Conservation (phyloP, 495 filamentous ascomycete genomes). For the Tuber umbilicatum region DNA sequence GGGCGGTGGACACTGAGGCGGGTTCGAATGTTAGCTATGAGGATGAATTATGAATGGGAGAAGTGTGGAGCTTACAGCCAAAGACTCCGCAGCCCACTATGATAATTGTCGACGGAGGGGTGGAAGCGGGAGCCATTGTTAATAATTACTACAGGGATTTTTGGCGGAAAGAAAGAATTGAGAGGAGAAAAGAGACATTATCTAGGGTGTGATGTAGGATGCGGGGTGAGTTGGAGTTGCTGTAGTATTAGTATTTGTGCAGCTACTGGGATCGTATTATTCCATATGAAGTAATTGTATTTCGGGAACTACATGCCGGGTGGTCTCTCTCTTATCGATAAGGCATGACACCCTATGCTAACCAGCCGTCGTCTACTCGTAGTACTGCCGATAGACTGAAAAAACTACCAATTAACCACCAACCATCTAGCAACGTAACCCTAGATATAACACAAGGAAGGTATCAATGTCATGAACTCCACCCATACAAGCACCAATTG, state of each 20-base stretch:
- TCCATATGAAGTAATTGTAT: neutral
- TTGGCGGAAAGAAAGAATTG: neutral
- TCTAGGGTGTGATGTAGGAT: neutral
- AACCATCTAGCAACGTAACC: conserved; percentile 6
- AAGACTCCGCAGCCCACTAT: conserved; percentile 75
- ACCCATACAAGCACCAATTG: conserved; percentile 10
- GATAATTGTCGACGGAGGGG: conserved; percentile 53
- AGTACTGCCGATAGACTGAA: no score
- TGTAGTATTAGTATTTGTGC: neutral
- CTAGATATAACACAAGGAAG: conserved; percentile 9
- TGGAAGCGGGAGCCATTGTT: conserved; percentile 2
- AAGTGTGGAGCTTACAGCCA: conserved; percentile 50
- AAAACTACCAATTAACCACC: neutral
- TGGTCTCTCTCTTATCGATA: neutral
- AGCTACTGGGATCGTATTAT: neutral
- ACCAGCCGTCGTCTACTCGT: neutral
- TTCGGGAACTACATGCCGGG: neutral
- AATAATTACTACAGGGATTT: neutral
- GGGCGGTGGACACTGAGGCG: conserved; percentile 54
- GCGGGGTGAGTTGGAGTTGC: neutral
- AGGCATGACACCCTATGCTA: neutral
- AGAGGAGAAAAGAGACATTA: neutral
- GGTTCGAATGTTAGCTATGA: neutral
- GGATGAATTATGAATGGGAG: neutral
- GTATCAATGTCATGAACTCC: conserved; percentile 16